Evolutionary conservation across 1,284 basidiomycete species (phyloP).

Genomic region (Meripilus lineatus): DNA sequence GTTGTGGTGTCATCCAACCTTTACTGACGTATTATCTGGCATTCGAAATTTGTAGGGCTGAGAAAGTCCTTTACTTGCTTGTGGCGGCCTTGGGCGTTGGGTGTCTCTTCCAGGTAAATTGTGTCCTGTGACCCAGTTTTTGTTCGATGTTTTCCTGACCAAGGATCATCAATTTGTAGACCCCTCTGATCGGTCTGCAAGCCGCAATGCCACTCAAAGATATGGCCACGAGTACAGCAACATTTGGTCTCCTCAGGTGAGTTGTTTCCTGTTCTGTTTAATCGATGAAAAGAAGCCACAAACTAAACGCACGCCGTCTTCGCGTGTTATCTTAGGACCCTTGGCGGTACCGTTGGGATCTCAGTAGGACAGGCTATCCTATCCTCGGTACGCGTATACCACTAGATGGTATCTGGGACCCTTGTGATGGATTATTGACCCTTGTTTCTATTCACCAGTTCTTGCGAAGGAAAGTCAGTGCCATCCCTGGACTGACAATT

Average conservation of each 20-base stretch:
- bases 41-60: conserved; percentile 35
- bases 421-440: too few relatives aligned
- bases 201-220: conserved; percentile 80
- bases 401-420: too few relatives aligned
- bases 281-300: too few relatives aligned
- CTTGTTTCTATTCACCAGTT: too few relatives aligned
- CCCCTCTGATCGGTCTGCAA: conserved; percentile 67
- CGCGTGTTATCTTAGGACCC: conserved; percentile 38
- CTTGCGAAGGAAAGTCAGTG: conserved; percentile 43
- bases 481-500: conserved; percentile 42
- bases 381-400: conserved; percentile 45
- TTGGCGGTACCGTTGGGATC: conserved; percentile 80
- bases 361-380: conserved; percentile 69
- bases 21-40: not conserved
- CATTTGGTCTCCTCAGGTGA: conserved; percentile 69
- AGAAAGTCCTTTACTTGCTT: conserved; percentile 56
- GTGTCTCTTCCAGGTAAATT: conserved; percentile 54
- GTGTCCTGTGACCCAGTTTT: not conserved
- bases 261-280: not conserved
- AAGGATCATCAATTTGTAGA: conserved; percentile 29
- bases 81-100: conserved; percentile 59
- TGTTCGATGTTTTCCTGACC: not conserved
- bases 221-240: conserved; percentile 73
- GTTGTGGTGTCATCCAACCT: too few relatives aligned
- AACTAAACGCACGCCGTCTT: too few relatives aligned